phyloP scores from a whole-genome alignment of 2,329 filamentous ascomycete species.

The Exserohilum rostratum region DNA sequence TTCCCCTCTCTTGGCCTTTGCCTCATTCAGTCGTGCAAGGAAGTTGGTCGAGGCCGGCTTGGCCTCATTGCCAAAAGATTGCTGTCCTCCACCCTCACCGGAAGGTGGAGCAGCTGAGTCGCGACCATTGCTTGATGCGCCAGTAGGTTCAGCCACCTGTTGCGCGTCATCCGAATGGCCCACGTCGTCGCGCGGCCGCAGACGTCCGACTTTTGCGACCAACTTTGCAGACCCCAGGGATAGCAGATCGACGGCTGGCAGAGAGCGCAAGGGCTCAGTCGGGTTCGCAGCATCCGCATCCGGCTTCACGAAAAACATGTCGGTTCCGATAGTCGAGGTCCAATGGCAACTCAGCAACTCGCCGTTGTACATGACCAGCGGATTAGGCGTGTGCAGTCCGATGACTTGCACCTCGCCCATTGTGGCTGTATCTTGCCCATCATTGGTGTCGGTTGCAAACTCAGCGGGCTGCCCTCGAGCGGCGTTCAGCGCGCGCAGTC shows the following conservation, averaged over 20 bases:
- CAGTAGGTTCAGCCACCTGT: constrained; percentile 2
- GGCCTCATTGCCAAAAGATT: constrained; percentile 2
- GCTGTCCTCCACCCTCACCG: background rate
- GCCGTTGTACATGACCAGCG: constrained; percentile 79
- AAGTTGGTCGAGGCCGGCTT: constrained; percentile 45
- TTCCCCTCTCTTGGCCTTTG: constrained; percentile 52
- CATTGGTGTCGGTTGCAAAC: constrained; percentile 9
- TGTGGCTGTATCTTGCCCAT: constrained; percentile 20
- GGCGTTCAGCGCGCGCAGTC: constrained; percentile 37
- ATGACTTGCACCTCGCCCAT: constrained; percentile 72
- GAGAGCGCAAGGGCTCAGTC: constrained; percentile 54
- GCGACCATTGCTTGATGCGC: constrained; percentile 1
- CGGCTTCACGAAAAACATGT: constrained; percentile 69
- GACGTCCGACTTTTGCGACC: constrained; percentile 67
- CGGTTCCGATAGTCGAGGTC: constrained; percentile 83
- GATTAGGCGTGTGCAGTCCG: constrained; percentile 77
- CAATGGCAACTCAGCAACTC: constrained; percentile 80
- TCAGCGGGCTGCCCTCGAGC: constrained; percentile 24
- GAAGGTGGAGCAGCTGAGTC: background rate
- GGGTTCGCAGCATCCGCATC: constrained; percentile 29
- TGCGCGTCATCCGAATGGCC: constrained; percentile 11
- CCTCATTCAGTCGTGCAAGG: constrained; percentile 48
- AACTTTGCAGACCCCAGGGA: constrained; percentile 74
- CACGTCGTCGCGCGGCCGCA: constrained; percentile 51
- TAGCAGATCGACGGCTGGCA: constrained; percentile 70